These are phyloP conservation scores for Geranomyces michiganensis DNA, from an alignment of 192 early-diverging fungal genomes.

Conservation along the genomic window DNA sequence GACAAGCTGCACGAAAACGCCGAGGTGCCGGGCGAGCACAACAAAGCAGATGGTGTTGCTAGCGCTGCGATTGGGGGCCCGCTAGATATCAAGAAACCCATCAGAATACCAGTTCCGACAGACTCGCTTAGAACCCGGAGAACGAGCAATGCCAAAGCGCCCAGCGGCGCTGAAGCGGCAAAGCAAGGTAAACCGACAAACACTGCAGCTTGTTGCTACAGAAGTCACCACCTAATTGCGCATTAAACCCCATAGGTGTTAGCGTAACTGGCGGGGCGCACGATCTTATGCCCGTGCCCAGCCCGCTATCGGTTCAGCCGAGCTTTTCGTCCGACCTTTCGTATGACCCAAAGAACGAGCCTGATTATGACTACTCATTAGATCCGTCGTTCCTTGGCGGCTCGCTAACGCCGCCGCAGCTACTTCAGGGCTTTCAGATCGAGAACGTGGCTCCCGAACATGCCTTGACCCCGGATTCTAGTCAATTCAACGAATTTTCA, in stretches of 20 bases:
- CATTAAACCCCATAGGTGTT: too few species aligned
- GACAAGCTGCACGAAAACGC: conserved; percentile 60
- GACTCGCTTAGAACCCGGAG: not conserved
- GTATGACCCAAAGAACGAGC: conserved; percentile 5
- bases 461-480: not conserved
- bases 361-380: not conserved
- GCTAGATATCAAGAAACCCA: too few species aligned
- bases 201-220: too few species aligned
- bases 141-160: not conserved
- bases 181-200: too few species aligned
- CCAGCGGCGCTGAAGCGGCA: too few species aligned
- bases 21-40: too few species aligned
- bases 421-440: too few species aligned
- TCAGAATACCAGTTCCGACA: conserved; percentile 25
- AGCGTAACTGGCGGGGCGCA: not conserved
- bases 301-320: not conserved
- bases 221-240: too few species aligned
- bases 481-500: not conserved
- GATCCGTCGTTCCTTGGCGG: conserved; percentile 4
- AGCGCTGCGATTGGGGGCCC: not conserved
- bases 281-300: conserved; percentile 1
- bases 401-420: too few species aligned
- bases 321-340: not conserved
- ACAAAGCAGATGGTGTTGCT: not conserved
- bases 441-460: not conserved